A percentile compares a stretch with the other conserved stretches of the same genome.
Conservation (phyloP, 176 grass and related monocot genomes). For the Triticum urartu region DNA sequence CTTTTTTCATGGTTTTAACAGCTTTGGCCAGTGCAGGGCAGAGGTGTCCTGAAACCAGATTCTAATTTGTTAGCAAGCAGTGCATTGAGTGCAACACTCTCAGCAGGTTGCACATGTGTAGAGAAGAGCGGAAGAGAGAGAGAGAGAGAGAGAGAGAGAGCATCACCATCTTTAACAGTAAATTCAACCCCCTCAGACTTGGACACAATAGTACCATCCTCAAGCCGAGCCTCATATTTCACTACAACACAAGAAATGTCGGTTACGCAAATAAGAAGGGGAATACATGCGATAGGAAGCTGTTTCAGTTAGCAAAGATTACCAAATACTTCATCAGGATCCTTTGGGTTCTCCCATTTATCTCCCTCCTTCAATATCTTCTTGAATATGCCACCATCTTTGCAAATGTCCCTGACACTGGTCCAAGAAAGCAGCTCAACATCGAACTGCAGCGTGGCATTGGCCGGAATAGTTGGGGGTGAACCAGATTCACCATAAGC, state of each 20-base stretch:
- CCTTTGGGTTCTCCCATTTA: conserved; percentile 98
- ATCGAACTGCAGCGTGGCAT: conserved; percentile 90
- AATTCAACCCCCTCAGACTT: conserved; percentile 82
- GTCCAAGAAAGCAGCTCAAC: conserved; percentile 94
- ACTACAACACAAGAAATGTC: conserved; percentile 38
- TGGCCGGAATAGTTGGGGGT: conserved; percentile 79
- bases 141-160: background rate
- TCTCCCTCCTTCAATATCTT: conserved; percentile 83
- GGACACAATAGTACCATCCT: conserved; percentile 73
- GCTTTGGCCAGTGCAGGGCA: conserved; percentile 77
- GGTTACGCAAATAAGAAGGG: background rate
- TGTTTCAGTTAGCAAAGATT: conserved; percentile 21
- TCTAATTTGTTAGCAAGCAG: conserved; percentile 26
- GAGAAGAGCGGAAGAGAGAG: background rate
- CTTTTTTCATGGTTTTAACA: conserved; percentile 96
- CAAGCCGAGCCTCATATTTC: conserved; percentile 79
- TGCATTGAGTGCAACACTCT: background rate
- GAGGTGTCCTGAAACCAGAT: conserved; percentile 57
- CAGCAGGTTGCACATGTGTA: background rate
- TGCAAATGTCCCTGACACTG: conserved; percentile 87
- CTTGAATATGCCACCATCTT: conserved; percentile 92
- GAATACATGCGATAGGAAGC: background rate
- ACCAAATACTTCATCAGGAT: conserved; percentile 96
- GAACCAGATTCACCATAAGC: conserved; percentile 93
- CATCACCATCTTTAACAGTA: conserved; percentile 87